phyloP scores from a whole-genome alignment of 805 yeast genomes.

The Zygoascus bituminiphila region DNA sequence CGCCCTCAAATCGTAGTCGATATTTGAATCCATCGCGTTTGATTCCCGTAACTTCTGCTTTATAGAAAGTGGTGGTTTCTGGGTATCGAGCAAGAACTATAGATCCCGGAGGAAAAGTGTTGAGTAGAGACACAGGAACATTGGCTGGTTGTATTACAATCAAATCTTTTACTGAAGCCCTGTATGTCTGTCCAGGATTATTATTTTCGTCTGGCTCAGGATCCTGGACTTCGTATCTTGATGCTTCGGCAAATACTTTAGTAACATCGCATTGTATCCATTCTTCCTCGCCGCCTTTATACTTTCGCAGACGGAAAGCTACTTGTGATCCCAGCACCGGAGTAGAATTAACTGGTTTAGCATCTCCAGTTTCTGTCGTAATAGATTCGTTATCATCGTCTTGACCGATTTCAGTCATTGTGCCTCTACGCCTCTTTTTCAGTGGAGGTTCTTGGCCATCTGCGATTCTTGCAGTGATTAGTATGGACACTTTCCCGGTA shows the following conservation, averaged over 20 bases:
- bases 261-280: conserved; percentile 96
- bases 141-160: conserved; percentile 50
- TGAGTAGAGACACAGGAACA: conserved; percentile 16
- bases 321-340: conserved; percentile 66
- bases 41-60: conserved; percentile 81
- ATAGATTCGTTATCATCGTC: not conserved
- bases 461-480: not conserved
- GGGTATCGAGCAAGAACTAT: conserved; percentile 91
- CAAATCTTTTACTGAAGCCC: conserved; percentile 73
- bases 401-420: not conserved
- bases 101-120: conserved; percentile 61
- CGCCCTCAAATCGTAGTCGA: conserved; percentile 84
- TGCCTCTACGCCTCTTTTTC: conserved; percentile 9
- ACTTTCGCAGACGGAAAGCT: conserved; percentile 62
- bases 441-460: not conserved
- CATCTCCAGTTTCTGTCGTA: not conserved
- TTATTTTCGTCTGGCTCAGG: conserved; percentile 95
- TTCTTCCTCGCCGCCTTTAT: conserved; percentile 66
- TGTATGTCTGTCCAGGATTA: conserved; percentile 78
- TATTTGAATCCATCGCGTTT: conserved; percentile 66
- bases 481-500: not conserved
- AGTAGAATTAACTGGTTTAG: not conserved
- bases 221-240: conserved; percentile 81
- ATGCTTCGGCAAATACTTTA: conserved; percentile 66
- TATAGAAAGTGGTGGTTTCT: conserved; percentile 93